Evolutionary conservation across 2,329 filamentous ascomycete genomes (phyloP).

Genomic region (Epichloe hybrida): DNA sequence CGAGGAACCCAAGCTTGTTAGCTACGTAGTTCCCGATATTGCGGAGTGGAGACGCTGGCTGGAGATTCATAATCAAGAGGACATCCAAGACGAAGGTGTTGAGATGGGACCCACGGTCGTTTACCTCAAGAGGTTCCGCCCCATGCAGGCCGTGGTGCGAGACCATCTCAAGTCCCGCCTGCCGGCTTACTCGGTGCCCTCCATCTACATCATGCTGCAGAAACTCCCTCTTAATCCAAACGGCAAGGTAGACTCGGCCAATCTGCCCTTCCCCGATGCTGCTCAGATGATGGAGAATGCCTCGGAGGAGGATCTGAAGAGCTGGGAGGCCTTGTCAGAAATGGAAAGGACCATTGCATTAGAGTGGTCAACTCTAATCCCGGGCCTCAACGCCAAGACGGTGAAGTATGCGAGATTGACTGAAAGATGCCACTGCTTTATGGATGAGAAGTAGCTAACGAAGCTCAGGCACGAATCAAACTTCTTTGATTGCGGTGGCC

Average conservation of each 20-base stretch:
- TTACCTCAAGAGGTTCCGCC: slow-evolving; percentile 30
- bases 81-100: slow-evolving; percentile 38
- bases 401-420: slow-evolving; percentile 21
- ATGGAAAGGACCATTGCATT: slow-evolving; percentile 29
- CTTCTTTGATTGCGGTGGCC: slow-evolving; percentile 27
- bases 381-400: slow-evolving; percentile 51
- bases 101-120: slow-evolving; percentile 30
- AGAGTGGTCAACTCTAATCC: slow-evolving; percentile 62
- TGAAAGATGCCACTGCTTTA: too few relatives aligned
- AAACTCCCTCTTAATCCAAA: slow-evolving; percentile 60
- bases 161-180: slow-evolving; percentile 55
- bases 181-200: slow-evolving; percentile 22
- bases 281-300: slow-evolving; percentile 40
- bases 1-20: slow-evolving; percentile 70
- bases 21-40: slow-evolving; percentile 73
- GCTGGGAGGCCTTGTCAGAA: slow-evolving; percentile 33
- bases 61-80: slow-evolving; percentile 36
- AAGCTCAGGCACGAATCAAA: neutral
- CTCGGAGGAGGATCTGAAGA: slow-evolving; percentile 26
- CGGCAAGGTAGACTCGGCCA: slow-evolving; percentile 67
- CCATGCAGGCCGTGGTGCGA: slow-evolving; percentile 37
- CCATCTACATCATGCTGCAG: slow-evolving; percentile 19
- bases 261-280: slow-evolving; percentile 67
- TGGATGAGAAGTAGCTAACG: too few relatives aligned
- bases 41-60: slow-evolving; percentile 61